Base-by-base conservation (phyloP, 768 basidiomycete species). In the Cystofilobasidium ferigula region DNA sequence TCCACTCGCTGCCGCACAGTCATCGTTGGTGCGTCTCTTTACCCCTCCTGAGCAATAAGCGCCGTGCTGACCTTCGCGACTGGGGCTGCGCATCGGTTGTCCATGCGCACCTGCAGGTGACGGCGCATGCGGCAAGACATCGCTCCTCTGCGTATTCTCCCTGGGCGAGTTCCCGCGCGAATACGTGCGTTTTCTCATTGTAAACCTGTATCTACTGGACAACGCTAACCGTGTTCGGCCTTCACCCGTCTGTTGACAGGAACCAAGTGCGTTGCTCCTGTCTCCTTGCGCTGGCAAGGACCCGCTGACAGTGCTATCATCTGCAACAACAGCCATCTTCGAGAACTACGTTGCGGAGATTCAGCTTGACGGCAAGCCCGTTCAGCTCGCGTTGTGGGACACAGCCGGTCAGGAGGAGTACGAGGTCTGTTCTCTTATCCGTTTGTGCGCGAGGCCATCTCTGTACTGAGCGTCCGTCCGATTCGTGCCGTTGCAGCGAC, bases 261-360 rank as follows among this genome's bases (percentile, higher is more conserved):
- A 58, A 28, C 45, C 81, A 61, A 82, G 80, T 81, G 77, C 34
- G 53, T 53, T 77, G 12, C 34, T 22, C 1, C 30, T 30, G 42
- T 26, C 45, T 32, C 24, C 28, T 40, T 65, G n/a, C 16, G 34
- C 1, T 51, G 14, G 26, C 34, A 43, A 35, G 22, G 45, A 35
- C 60, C 34, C 22, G 16, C 58, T 59, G 32, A 53, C 57, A 12
- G 22, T 10, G 10, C 24, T 9, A 24, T 24, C 10, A 53, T 53
- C 38, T 36, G 57, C 54, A 48, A 28, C 47, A 63, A 69, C 51
- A 93, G 92, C 92, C 70, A 87, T 97, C 59, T 97, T 97, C 73
- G 93, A 97, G 77, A 99, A 98, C 74, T 97, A 94, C 78, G 94
- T 98, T 70, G 94, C 95, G 56, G 95, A 99, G 80, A 97, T 99